Base-by-base conservation (phyloP, 345 rosid species). In the Orychophragmus violaceus region DNA sequence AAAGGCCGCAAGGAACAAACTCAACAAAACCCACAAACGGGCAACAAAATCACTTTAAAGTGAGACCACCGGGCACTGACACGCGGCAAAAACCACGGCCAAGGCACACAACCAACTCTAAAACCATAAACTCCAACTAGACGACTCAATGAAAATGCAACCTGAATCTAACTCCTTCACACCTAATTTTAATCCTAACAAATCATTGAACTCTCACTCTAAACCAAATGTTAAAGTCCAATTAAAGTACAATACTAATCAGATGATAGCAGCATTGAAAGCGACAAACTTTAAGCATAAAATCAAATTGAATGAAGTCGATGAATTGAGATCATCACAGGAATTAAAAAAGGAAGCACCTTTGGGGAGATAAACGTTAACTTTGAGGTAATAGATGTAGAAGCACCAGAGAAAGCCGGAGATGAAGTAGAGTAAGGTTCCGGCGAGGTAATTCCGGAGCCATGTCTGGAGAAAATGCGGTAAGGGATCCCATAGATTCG, bases 331-430 rank as follows among this genome's bases (percentile, higher is more conserved):
- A 51, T n/a, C 18, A 10, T 3, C 3, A 12, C 1, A 36, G 16
- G 4, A 5, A 37, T 4, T 1, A 36, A 2, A 35, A 11, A 35
- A 9, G 10, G 1, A 10, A 45, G 23, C 33, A 21, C 99, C 97
- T 84, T 87, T 81, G 30, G 95, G 86, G 19, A 94, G 58, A 69
- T 81, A 88, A 67, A 90, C 87, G 27, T 91, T 81, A 77, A 83
- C 83, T 60, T 89, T 88, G 74, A 80, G 74, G 83, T 85, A 80
- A 65, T 94, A 94, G 63, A 94, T 84, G 78, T 85, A 88, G 77
- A 88, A 81, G 77, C 93, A 90, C 99, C 99, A 94, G 23, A 94
- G 80, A 65, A 84, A 58, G 9, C 95, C 93, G 33, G 99, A 85
- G 75, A 84, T 27, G 30, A 94, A 69, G 84, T 94, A 94, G 2